Base-by-base conservation (phyloP, 2,329 filamentous ascomycete species). In the Alternaria burnsii region DNA sequence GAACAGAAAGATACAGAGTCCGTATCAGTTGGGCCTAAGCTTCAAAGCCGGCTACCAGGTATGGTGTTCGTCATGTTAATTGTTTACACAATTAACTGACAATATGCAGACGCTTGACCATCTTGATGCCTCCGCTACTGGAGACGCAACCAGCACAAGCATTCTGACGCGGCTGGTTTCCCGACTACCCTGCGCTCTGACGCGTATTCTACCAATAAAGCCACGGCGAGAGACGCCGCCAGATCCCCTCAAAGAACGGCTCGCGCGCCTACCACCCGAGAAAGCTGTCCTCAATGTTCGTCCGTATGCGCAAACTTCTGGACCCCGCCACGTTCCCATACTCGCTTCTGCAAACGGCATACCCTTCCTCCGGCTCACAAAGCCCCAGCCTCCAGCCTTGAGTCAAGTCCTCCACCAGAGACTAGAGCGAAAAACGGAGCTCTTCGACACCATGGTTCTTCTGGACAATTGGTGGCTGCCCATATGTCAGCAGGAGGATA, bases 41-140 rank as follows among this genome's bases (percentile, higher is more conserved):
- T 86, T 94, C 68, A 80, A 85, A 34, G 85, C 86, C 26, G 92
- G 91, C 24, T 94, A 94, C 80, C 86, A 87, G 78, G 87, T 88
- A 53, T 5, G 54, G 52, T 34, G 12, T 7, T 11, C 6, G 16
- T 18, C 2, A 34, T 26, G 12, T 10, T 12, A 44, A 41, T 8
- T 24, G 11, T 11, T 22, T 11, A 14, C 20, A 14, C 47, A 28
- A 18, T n/a, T 50, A 43, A 46, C 61, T 72, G 32, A 72, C 58
- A 32, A 10, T 3, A 24, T 56, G 59, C 43, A 79, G 77, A 78
- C 76, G 6, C 69, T 84, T 46, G 80, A 82, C 59, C 74, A 75
- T 46, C 78, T 84, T 40, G 80, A 83, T 66, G 77, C 76, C 20
- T 73, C 80, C n/a, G 70, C 72, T 16, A 70, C 71, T 14, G 76